These are phyloP conservation scores for Sphaerostilbella broomeana DNA, from an alignment of 2,329 filamentous ascomycete species.

Conservation along the genomic window DNA sequence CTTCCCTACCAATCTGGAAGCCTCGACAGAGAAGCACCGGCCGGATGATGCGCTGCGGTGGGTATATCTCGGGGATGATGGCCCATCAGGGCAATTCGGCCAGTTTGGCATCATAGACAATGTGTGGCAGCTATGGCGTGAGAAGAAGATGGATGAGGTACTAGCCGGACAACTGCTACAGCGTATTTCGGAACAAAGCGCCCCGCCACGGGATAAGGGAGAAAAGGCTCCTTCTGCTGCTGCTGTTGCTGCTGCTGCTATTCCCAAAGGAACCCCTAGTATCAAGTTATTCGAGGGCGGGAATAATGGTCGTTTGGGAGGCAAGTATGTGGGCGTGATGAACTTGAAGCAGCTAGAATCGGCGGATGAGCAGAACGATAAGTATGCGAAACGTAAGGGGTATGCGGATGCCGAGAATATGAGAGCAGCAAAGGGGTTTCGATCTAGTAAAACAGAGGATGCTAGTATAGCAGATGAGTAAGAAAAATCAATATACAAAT, in stretches of 20 bases:
- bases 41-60: conserved; percentile 61
- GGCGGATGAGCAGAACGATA: conserved; percentile 52
- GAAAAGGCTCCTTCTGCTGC: no score
- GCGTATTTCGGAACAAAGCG: conserved; percentile 41
- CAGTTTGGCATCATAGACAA: conserved; percentile 61
- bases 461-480: conserved; percentile 5
- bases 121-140: conserved; percentile 78
- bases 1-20: conserved; percentile 53
- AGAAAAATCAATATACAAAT: background rate
- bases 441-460: conserved; percentile 24
- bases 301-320: conserved; percentile 42
- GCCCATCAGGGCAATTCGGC: conserved; percentile 54
- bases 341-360: conserved; percentile 42
- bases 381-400: conserved; percentile 56
- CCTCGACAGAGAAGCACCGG: conserved; percentile 27
- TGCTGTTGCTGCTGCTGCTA: background rate
- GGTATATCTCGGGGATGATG: conserved; percentile 69
- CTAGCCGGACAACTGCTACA: conserved; percentile 69
- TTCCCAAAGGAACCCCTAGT: conserved; percentile 2
- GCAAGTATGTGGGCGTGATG: conserved; percentile 50
- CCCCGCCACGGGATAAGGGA: background rate
- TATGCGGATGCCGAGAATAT: conserved; percentile 47
- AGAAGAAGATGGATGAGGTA: conserved; percentile 83
- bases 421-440: conserved; percentile 27
- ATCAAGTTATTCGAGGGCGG: conserved; percentile 48